phyloP scores from a whole-genome alignment of 2,329 filamentous ascomycete species.

The Alternaria brassicae region DNA sequence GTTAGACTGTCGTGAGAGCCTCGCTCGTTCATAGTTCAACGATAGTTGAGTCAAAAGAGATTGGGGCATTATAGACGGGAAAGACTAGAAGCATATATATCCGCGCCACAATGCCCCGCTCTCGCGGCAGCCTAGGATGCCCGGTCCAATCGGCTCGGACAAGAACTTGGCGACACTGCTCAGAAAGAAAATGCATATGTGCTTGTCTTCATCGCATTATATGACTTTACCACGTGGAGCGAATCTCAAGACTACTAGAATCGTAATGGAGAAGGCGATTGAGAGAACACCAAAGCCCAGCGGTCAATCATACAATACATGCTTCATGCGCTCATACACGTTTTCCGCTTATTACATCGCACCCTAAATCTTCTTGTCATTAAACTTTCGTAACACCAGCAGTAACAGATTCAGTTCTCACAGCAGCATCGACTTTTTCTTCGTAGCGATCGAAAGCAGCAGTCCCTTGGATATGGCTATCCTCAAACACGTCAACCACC shows the following conservation, averaged over 20 bases:
- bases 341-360: not conserved
- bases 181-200: not conserved
- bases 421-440: constrained; percentile 40
- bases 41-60: not conserved
- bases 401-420: constrained; percentile 29
- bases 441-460: constrained; percentile 44
- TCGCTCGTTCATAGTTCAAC: not conserved
- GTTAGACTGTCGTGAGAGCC: not conserved
- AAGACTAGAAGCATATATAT: not conserved
- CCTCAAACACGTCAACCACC: constrained; percentile 62
- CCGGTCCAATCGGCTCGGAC: constrained; percentile 17
- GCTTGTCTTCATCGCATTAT: not conserved
- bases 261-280: not conserved
- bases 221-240: not conserved
- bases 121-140: not conserved
- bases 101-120: not conserved
- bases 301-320: not conserved
- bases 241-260: not conserved
- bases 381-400: constrained; percentile 14
- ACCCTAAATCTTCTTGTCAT: constrained; percentile 12
- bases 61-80: not conserved
- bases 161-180: constrained; percentile 41
- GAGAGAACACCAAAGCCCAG: not conserved
- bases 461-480: constrained; percentile 36
- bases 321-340: not conserved